Conservation (phyloP, 2,329 filamentous ascomycete species). For the Calcarisporium arbuscula region DNA sequence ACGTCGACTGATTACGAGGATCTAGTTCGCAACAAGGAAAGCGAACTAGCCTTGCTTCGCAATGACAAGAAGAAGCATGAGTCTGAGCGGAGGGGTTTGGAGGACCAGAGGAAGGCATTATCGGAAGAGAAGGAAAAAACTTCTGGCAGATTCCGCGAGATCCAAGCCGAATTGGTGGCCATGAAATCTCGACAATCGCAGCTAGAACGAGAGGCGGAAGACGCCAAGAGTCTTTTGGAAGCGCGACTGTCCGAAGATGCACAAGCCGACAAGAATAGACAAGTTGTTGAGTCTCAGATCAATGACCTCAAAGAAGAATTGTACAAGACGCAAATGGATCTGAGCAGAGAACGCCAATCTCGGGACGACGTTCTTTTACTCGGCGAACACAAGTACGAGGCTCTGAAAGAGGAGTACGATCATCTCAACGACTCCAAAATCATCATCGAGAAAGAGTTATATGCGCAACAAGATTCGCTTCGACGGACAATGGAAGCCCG, state of each 20-base stretch:
- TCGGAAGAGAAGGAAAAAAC: conserved; percentile 73
- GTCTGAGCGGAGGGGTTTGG: conserved; percentile 69
- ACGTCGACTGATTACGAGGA: conserved; percentile 96
- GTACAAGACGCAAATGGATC: conserved; percentile 77
- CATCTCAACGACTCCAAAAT: conserved; percentile 90
- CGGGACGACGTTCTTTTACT: conserved; percentile 89
- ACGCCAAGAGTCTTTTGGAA: conserved; percentile 80
- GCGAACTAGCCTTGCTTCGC: conserved; percentile 79
- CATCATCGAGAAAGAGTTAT: conserved; percentile 95
- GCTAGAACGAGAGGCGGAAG: conserved; percentile 79
- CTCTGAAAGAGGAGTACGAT: conserved; percentile 78
- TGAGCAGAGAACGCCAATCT: conserved; percentile 87
- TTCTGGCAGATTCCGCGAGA: conserved; percentile 67
- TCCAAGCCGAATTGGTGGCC: conserved; percentile 81
- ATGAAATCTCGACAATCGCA: conserved; percentile 79
- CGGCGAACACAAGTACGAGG: conserved; percentile 78
- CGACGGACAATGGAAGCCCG: conserved; percentile 79
- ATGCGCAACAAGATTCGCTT: conserved; percentile 87
- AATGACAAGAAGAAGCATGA: conserved; percentile 79
- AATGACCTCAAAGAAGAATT: conserved; percentile 81
- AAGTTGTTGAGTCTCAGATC: conserved; percentile 80
- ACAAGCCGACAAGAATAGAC: conserved; percentile 73
- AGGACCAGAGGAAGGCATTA: conserved; percentile 69
- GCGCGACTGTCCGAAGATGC: conserved; percentile 85
- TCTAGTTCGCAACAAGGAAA: conserved; percentile 86